Evolutionary conservation across 441 rosid species (phyloP).

Genomic region (Croton setiger): DNA sequence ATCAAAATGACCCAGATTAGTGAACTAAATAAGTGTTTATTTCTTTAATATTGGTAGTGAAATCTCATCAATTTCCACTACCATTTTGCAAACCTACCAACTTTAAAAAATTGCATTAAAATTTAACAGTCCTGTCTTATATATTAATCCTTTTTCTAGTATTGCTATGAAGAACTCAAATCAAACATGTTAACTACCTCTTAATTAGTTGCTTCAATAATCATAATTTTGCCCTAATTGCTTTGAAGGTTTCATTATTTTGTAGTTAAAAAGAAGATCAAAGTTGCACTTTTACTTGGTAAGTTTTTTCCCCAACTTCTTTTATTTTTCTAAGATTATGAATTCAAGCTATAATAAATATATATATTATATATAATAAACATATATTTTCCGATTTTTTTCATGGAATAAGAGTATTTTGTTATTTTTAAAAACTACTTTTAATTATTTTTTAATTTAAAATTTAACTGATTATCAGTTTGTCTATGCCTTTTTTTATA

Average conservation of each 20-base stretch:
- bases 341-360: neutral
- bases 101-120: too few relatives aligned
- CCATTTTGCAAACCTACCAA: too few relatives aligned
- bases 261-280: neutral
- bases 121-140: neutral
- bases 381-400: neutral
- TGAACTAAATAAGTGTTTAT: neutral
- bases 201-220: neutral
- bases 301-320: neutral
- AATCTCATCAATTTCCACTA: conserved; percentile 2
- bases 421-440: too few relatives aligned
- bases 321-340: neutral
- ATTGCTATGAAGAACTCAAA: neutral
- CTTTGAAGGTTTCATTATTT: neutral
- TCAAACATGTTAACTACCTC: neutral
- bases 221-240: neutral
- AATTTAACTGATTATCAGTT: too few relatives aligned
- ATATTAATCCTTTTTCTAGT: neutral
- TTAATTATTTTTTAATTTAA: too few relatives aligned
- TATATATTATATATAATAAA: too few relatives aligned
- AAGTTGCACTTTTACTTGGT: neutral
- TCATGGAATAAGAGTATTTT: too few relatives aligned
- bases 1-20: neutral
- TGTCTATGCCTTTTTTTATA: too few relatives aligned
- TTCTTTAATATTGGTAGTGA: neutral